Conservation (phyloP, 2,329 filamentous ascomycete species). For the Apiospora arundinis region DNA sequence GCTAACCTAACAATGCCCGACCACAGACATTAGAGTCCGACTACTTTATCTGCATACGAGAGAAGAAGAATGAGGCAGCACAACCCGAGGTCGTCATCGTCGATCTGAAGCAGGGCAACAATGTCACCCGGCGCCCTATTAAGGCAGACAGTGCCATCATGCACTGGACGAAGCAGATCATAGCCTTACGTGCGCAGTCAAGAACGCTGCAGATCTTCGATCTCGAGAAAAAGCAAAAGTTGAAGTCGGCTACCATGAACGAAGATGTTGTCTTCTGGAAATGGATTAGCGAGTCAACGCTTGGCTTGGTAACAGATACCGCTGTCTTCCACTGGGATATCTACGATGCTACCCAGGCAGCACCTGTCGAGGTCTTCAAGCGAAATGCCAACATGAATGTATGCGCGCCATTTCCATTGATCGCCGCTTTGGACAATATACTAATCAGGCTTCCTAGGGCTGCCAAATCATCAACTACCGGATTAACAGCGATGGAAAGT, state of each 20-base stretch:
- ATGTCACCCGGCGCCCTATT: constrained; percentile 91
- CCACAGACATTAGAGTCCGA: constrained; percentile 95
- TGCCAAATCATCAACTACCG: constrained; percentile 99
- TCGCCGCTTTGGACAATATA: background rate
- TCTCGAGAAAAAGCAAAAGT: constrained; percentile 87
- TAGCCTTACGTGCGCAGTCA: constrained; percentile 93
- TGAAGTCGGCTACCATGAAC: constrained; percentile 95
- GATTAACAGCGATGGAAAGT: constrained; percentile 93
- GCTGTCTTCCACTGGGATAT: constrained; percentile 98
- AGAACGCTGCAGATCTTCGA: constrained; percentile 98
- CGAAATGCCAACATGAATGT: constrained; percentile 89
- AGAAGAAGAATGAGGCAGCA: constrained; percentile 84
- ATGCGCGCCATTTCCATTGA: constrained; percentile 45
- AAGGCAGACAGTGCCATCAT: constrained; percentile 99
- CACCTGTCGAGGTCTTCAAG: constrained; percentile 91
- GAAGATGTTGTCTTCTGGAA: constrained; percentile 99
- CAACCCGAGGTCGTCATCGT: constrained; percentile 96
- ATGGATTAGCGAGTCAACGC: constrained; percentile 89
- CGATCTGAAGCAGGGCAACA: constrained; percentile 97
- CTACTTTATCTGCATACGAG: constrained; percentile 92
- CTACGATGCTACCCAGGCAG: constrained; percentile 79
- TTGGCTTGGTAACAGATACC: constrained; percentile 90
- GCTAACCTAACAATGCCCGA: constrained; percentile 24
- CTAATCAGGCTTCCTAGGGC: constrained; percentile 58
- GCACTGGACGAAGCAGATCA: constrained; percentile 97